Percentiles rank a stretch among this genome's conserved stretches.
Evolutionary conservation across 495 filamentous ascomycete genomes (phyloP).

Genomic region (Trichoderma erinaceum): DNA sequence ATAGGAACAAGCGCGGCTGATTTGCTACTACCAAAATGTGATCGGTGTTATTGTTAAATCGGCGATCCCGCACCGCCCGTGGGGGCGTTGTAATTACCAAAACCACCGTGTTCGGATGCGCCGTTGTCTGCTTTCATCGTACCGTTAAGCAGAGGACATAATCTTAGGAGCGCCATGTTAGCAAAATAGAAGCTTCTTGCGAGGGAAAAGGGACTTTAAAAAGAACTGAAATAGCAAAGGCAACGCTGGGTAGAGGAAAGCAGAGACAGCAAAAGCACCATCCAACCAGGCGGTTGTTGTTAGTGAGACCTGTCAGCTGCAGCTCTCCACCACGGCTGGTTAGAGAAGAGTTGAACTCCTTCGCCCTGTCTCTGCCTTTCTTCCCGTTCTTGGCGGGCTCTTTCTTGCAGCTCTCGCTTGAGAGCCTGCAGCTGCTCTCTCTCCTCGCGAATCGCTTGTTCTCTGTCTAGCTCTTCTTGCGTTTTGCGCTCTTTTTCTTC

Average conservation of each 20-base stretch:
- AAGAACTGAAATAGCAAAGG: background rate
- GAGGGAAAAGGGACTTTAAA: background rate
- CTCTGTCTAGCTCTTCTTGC: conserved; percentile 6
- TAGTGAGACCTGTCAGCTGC: background rate
- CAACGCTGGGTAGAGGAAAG: background rate
- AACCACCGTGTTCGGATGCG: conserved; percentile 41
- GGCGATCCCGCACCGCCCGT: conserved; percentile 16
- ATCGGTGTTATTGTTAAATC: background rate
- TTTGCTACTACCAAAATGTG: background rate
- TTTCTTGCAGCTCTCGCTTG: conserved; percentile 15
- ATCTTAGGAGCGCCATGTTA: conserved; percentile 40
- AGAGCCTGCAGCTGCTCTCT: conserved; percentile 63
- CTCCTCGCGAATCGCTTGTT: conserved; percentile 83
- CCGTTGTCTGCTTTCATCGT: conserved; percentile 67
- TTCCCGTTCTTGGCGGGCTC: background rate
- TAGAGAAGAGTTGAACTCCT: background rate
- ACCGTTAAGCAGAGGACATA: conserved; percentile 87
- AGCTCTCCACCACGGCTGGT: conserved; percentile 1
- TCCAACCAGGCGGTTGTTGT: background rate
- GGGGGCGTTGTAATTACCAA: conserved; percentile 47
- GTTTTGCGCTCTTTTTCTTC: background rate
- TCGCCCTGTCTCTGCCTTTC: background rate
- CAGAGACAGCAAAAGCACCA: background rate
- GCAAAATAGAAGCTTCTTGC: conserved; percentile 11
- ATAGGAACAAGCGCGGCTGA: background rate